Evolutionary conservation across 2,329 filamentous ascomycete species (phyloP).

Genomic region (Trichophyton rubrum): DNA sequence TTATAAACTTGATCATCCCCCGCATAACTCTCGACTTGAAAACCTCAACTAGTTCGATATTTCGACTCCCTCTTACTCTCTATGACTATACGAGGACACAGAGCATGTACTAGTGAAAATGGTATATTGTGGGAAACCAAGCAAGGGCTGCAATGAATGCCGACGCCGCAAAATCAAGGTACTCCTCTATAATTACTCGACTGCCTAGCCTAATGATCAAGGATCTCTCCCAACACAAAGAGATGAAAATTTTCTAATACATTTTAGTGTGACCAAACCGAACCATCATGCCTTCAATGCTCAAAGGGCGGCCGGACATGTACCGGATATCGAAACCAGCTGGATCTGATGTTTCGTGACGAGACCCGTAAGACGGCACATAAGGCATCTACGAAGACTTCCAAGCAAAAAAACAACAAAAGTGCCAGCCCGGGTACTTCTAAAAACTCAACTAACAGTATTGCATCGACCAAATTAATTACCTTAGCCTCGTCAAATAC

Average conservation of each 20-base stretch:
- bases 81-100: neutral
- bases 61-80: neutral
- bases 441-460: no score
- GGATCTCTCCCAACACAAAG: neutral
- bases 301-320: constrained; percentile 47
- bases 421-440: neutral
- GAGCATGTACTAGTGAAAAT: constrained; percentile 15
- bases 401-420: neutral
- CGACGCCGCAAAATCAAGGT: constrained; percentile 36
- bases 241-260: constrained; percentile 3
- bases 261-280: constrained; percentile 43
- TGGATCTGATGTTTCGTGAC: constrained; percentile 54
- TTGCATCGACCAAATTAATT: neutral
- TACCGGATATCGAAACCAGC: constrained; percentile 51
- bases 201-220: neutral
- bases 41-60: neutral
- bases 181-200: neutral
- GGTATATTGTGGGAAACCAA: constrained; percentile 34
- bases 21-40: neutral
- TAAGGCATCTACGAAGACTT: constrained; percentile 24
- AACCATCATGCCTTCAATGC: constrained; percentile 52
- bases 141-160: constrained; percentile 35
- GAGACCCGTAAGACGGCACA: constrained; percentile 51
- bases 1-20: neutral
- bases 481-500: neutral